Percentiles rank a stretch among this genome's conserved stretches.
These are phyloP conservation scores for Myrica gale DNA, from an alignment of 306 rosid species.

Conservation along the genomic window DNA sequence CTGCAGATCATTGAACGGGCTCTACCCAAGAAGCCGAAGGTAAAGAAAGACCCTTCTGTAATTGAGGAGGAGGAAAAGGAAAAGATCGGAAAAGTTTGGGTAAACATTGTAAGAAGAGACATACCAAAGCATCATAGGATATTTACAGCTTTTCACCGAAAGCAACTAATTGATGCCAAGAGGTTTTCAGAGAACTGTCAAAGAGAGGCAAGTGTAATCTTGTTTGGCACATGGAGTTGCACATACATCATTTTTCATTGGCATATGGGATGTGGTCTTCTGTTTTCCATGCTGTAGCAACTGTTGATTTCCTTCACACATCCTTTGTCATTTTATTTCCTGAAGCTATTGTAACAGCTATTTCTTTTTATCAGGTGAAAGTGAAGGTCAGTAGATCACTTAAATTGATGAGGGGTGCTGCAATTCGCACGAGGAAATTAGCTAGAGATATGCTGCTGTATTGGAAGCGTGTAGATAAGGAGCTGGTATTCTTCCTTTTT, in stretches of 20 bases:
- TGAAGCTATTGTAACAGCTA: conserved; percentile 14
- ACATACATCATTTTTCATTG: conserved; percentile 9
- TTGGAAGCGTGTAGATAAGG: conserved; percentile 96
- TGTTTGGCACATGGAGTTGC: not conserved
- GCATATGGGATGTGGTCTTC: conserved; percentile 22
- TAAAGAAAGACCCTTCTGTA: conserved; percentile 71
- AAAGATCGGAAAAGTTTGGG: conserved; percentile 80
- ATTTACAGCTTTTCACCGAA: conserved; percentile 71
- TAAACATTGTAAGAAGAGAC: conserved; percentile 84
- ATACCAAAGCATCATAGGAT: conserved; percentile 79
- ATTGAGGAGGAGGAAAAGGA: conserved; percentile 92
- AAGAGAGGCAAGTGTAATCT: conserved; percentile 74
- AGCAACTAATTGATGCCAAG: conserved; percentile 91
- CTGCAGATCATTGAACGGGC: conserved; percentile 92
- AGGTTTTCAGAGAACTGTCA: conserved; percentile 90
- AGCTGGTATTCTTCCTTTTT: conserved; percentile 64
- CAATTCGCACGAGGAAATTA: conserved; percentile 82
- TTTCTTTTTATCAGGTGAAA: conserved; percentile 60
- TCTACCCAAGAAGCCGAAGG: conserved; percentile 80
- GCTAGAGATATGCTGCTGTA: conserved; percentile 88
- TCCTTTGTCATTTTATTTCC: conserved; percentile 21
- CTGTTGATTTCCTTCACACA: conserved; percentile 12
- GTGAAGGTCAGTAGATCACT: conserved; percentile 84
- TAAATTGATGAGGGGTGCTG: conserved; percentile 72
- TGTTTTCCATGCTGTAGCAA: conserved; percentile 21